Base-by-base conservation (phyloP, 768 basidiomycete genomes). In the Tylopilus rubrobrunneus region DNA sequence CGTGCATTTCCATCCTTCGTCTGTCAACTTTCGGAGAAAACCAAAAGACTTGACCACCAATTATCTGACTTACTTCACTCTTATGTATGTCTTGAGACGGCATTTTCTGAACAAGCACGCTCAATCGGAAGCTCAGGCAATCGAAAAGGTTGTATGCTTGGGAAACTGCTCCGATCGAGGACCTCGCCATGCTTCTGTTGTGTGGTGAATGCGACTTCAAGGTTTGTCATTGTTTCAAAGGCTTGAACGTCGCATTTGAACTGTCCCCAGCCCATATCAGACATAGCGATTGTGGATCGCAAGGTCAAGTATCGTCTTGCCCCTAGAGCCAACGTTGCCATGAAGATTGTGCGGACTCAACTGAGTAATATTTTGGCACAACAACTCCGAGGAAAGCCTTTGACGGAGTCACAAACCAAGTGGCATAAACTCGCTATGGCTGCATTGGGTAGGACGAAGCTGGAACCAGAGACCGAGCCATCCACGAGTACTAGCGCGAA, bases 181-280 rank as follows among this genome's bases (percentile, higher is more conserved):
- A 96, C 60, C 69, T 89, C 27, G 82, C 91, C 5, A 68, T 98
- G 48, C 64, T 92, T 27, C 74, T 98, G 17, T 73, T 98, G 1
- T 98, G 94, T 55, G 96, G 96, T 9, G 96, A 98, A 56, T 75
- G 80, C 23, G 96, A 98, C 52, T 87, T 90, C 74, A 94, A 88
- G 81, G 92, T 84, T 67, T 51, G 76, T 57, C 17, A 12, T 29
- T 49, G 2, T 53, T 28, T 45, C 15, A 40, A 23, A 43, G 29
- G 45, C 54, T n/a, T 41, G 40, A 7, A 31, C 10, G n/a, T 8
- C 14, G 15, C 31, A 43, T 49, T 60, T 51, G 34, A 42, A 37
- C 34, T 23, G 25, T 25, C 5, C 42, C 39, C 58, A 98, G 95
- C 74, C 88, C 27, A 72, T 83, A 36, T 85, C 94, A 1, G 77